These are phyloP conservation scores for Fusarium chuoi DNA, from an alignment of 2,329 filamentous ascomycete species.

Conservation along the genomic window DNA sequence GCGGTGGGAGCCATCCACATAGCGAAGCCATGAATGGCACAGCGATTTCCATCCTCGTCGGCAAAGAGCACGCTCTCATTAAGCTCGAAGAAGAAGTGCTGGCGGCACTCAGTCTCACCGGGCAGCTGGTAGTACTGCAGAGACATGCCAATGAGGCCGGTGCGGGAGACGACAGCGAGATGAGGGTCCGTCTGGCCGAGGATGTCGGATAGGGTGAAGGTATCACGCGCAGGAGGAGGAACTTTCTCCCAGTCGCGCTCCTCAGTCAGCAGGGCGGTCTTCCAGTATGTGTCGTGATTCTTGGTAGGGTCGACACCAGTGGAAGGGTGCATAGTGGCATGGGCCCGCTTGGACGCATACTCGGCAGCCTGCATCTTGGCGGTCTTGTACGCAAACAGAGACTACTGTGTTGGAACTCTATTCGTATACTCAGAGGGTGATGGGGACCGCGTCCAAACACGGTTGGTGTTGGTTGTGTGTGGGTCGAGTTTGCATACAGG, in stretches of 20 bases:
- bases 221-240: not conserved
- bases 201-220: constrained; percentile 10
- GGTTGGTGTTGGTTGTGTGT: not conserved
- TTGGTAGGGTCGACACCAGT: not conserved
- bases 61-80: not conserved
- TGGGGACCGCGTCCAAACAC: not conserved
- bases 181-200: not conserved
- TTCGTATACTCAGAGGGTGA: not conserved
- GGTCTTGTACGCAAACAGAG: not conserved
- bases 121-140: not conserved
- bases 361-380: not conserved
- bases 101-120: not conserved
- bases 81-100: constrained; percentile 1
- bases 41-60: not conserved
- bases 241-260: not conserved
- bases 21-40: not conserved
- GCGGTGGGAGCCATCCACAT: constrained; percentile 14
- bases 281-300: not conserved
- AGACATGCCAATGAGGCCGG: not conserved
- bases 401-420: not conserved
- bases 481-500: not conserved
- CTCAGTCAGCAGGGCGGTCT: not conserved
- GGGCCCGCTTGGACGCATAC: not conserved
- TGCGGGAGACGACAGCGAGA: not conserved
- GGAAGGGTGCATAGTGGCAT: not conserved